Evolutionary conservation across 1,139 yeast genomes (phyloP).

Genomic region (Pichia inconspicua): DNA sequence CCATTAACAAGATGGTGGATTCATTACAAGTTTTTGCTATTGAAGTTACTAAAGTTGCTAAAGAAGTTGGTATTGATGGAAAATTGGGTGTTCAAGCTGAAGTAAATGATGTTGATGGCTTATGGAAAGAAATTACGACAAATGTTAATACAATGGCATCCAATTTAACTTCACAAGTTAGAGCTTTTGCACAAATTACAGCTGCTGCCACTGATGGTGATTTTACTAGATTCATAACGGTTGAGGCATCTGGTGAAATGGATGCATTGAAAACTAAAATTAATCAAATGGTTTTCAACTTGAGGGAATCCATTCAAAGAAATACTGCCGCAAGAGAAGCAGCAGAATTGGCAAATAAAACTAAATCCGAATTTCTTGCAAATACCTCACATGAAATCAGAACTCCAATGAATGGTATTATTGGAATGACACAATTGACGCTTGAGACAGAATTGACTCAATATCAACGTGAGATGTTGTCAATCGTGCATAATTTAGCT

Average conservation of each 20-base stretch:
- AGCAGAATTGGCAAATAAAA: conserved; percentile 81
- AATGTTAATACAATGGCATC: conserved; percentile 92
- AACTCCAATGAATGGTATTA: conserved; percentile 88
- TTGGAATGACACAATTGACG: conserved; percentile 87
- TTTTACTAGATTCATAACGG: conserved; percentile 81
- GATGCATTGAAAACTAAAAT: conserved; percentile 85
- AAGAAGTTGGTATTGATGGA: conserved; percentile 91
- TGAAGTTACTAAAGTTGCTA: conserved; percentile 83
- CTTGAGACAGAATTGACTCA: conserved; percentile 81
- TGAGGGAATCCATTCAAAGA: conserved; percentile 83
- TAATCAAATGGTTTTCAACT: conserved; percentile 83
- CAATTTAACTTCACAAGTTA: conserved; percentile 81
- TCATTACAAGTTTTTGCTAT: conserved; percentile 79
- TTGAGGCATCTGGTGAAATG: conserved; percentile 90
- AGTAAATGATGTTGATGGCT: conserved; percentile 82
- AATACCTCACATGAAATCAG: conserved; percentile 89
- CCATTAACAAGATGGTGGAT: conserved; percentile 88
- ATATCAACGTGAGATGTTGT: conserved; percentile 83
- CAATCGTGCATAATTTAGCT: conserved; percentile 80
- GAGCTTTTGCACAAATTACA: conserved; percentile 89
- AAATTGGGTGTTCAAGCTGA: conserved; percentile 88
- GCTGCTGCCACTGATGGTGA: conserved; percentile 95
- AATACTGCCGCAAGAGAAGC: conserved; percentile 92
- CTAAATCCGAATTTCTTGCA: conserved; percentile 87
- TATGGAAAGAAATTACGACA: conserved; percentile 90